Evolutionary conservation across 768 basidiomycete species (phyloP), one percentile per base, ranked within the genome.

Genomic region (Boletus bicolor): DNA sequence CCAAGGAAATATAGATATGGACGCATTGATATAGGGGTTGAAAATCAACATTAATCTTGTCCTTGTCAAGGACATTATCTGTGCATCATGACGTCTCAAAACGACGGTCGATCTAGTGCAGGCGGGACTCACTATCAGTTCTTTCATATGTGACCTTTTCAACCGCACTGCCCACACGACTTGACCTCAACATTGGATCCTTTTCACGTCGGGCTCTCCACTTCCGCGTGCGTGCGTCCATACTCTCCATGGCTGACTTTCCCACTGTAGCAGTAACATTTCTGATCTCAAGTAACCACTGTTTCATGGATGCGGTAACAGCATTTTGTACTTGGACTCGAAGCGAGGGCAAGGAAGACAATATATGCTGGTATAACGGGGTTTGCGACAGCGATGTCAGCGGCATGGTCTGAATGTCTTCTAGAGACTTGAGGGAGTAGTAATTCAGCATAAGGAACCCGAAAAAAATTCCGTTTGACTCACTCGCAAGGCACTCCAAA

Each of bases 401-500:
- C 38, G 93, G 91, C 80, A 95, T 88, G 66, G 82, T 85, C 66
- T 93, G 89, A 56, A 98, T 91, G 65, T 98, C 95, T 73, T 98
- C 96, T 45, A 98, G 81, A 45, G 94, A 95, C 93, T 98, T 70
- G 57, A 64, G 65, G 68, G 34, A 59, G 59, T 45, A 56, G 65
- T 54, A 61, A 61, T 65, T 64, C 54, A 64, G 67, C 72, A 63
- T 52, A 71, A 72, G 67, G 64, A 53, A 41, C n/a, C 48, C n/a
- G 12, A 17, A 60, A 0, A 0, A 54, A 49, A 9, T 35, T 42
- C 21, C 28, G 7, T 34, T 46, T 11, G 38, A 79, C 93, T 72
- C 71, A 97, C 93, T 77, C 96, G 80, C 69, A 98, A 72, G 44
- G 97, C 97, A 68, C 93, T 95, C 91, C 93, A 98, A 73, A 93